phyloP scores from a whole-genome alignment of 116 monocot species.

The Zostera marina region DNA sequence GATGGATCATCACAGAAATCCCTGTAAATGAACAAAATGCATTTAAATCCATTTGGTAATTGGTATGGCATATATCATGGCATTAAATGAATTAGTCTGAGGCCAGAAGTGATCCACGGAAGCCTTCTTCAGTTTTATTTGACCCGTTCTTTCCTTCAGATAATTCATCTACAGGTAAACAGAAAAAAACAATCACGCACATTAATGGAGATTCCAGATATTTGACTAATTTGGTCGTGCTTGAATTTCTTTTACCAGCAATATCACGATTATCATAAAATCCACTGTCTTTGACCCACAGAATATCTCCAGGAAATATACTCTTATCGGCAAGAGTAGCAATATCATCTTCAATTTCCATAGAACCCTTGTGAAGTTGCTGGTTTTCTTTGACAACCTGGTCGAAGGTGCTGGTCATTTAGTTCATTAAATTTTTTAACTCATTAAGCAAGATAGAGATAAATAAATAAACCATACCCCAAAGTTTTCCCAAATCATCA shows the following conservation, averaged over 20 bases:
- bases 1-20: too few species aligned
- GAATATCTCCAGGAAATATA: constrained; percentile 84
- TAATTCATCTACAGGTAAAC: constrained; percentile 54
- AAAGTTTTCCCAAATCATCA: constrained; percentile 99
- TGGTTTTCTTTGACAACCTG: constrained; percentile 99
- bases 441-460: not conserved
- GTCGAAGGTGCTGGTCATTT: not conserved
- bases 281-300: constrained; percentile 83
- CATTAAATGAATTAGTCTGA: constrained; percentile 8
- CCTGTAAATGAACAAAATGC: too few species aligned
- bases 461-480: constrained; percentile 46
- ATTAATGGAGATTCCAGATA: not conserved
- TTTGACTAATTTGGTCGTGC: too few species aligned
- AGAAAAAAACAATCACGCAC: not conserved
- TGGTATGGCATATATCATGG: too few species aligned
- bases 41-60: too few species aligned
- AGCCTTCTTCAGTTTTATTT: constrained; percentile 74
- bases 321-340: constrained; percentile 93
- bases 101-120: constrained; percentile 80
- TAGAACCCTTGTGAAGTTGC: constrained; percentile 74
- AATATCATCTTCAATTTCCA: constrained; percentile 71
- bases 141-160: constrained; percentile 39
- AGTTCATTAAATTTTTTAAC: not conserved
- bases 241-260: constrained; percentile 33
- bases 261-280: constrained; percentile 92